Conservation (phyloP, 2,329 filamentous ascomycete genomes). For the Aspergillus pseudoglaucus region DNA sequence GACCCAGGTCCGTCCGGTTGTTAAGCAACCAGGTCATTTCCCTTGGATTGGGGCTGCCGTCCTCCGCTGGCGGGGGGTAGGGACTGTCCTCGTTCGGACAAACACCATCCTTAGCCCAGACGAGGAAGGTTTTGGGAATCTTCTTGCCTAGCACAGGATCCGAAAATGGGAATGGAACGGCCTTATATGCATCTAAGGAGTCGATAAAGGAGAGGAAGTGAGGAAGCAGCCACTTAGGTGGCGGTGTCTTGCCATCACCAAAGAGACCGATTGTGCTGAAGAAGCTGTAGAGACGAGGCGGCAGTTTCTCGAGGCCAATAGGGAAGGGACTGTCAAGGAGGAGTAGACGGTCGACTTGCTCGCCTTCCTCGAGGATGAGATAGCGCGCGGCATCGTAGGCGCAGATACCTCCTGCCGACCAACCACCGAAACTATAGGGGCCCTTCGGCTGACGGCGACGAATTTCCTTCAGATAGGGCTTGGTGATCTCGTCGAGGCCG, state of each 20-base stretch:
- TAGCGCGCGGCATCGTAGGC: constrained; percentile 62
- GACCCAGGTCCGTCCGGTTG: constrained; percentile 40
- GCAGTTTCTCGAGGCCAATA: constrained; percentile 61
- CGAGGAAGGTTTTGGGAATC: constrained; percentile 36
- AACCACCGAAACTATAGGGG: constrained; percentile 63
- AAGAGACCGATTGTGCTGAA: constrained; percentile 44
- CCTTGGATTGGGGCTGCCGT: constrained; percentile 34
- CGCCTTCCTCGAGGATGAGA: constrained; percentile 49
- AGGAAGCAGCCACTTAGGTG: constrained; percentile 45
- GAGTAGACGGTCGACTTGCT: constrained; percentile 54
- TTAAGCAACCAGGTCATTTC: constrained; percentile 45
- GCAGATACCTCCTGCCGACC: constrained; percentile 70
- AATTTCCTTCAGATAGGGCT: constrained; percentile 39
- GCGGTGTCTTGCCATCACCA: constrained; percentile 37
- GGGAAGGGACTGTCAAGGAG: constrained; percentile 63
- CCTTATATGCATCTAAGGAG: constrained; percentile 40
- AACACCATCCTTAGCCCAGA: constrained; percentile 45
- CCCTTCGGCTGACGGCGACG: constrained; percentile 43
- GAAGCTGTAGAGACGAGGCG: constrained; percentile 46
- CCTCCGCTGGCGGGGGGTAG: constrained; percentile 30
- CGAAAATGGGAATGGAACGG: constrained; percentile 22
- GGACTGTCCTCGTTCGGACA: constrained; percentile 36
- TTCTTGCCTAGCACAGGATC: constrained; percentile 22
- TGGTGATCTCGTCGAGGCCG: constrained; percentile 30
- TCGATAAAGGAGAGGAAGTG: constrained; percentile 48